Conservation (phyloP, 257 asterid genomes). For the Nicotiana benthamiana region DNA sequence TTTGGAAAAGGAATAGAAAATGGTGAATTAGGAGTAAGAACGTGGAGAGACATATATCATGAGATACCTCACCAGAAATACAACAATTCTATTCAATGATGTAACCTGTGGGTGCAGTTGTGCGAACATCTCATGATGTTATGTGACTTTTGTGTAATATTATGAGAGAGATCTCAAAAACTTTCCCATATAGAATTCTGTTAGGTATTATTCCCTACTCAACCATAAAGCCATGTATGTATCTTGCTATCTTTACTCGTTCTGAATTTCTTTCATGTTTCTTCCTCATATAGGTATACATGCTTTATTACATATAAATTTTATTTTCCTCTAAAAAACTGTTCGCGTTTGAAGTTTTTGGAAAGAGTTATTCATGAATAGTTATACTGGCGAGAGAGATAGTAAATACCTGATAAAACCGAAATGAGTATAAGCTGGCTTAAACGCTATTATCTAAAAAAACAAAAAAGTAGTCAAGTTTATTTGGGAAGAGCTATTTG, state of each 20-base stretch:
- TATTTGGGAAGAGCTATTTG: neutral
- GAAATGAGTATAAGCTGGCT: no score
- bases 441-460: no score
- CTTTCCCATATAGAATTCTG: neutral
- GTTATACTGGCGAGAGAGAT: no score
- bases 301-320: no score
- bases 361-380: no score
- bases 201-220: neutral
- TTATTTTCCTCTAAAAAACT: no score
- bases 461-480: no score
- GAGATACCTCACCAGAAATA: neutral
- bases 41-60: neutral
- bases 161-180: neutral
- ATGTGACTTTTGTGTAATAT: neutral
- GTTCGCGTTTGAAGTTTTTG: no score
- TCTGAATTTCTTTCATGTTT: neutral
- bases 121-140: neutral
- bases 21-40: no score
- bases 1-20: neutral
- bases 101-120: neutral
- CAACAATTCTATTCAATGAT: no score
- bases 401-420: fast-evolving
- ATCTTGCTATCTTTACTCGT: neutral
- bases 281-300: neutral
- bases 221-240: neutral